A percentile compares a stretch with the other conserved stretches of the same genome.
Conservation (phyloP, 1,139 yeast species). For the Debaryomyces singareniensis region DNA sequence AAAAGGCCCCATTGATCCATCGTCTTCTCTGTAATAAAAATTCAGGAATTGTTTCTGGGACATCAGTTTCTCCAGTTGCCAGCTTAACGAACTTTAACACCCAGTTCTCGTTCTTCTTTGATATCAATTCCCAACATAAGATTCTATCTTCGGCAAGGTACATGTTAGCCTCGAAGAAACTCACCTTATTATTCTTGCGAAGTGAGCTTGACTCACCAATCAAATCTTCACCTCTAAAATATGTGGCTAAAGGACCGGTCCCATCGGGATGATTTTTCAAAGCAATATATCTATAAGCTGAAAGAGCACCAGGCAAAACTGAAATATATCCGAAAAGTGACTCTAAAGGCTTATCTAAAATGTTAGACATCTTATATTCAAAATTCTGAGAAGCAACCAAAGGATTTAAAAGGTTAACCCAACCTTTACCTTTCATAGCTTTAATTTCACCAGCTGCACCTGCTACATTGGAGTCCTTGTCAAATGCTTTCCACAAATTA, state of each 20-base stretch:
- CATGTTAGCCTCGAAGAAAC: slow-evolving; percentile 94
- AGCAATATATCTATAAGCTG: slow-evolving; percentile 91
- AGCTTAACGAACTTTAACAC: slow-evolving; percentile 85
- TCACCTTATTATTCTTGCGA: slow-evolving; percentile 39
- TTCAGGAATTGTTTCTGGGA: slow-evolving; percentile 86
- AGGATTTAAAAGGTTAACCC: slow-evolving; percentile 78
- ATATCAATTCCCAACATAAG: slow-evolving; percentile 93
- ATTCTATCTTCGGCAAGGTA: slow-evolving; percentile 96
- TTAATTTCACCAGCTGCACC: slow-evolving; percentile 98
- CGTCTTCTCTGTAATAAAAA: slow-evolving; percentile 93
- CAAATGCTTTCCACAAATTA: slow-evolving; percentile 95
- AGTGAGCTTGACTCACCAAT: slow-evolving; percentile 20
- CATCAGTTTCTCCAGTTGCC: slow-evolving; percentile 97
- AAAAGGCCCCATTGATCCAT: slow-evolving; percentile 97
- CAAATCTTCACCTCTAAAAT: slow-evolving; percentile 83
- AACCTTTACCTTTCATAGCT: slow-evolving; percentile 86
- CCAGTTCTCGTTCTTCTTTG: slow-evolving; percentile 85
- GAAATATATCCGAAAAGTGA: slow-evolving; percentile 89
- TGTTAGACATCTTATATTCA: slow-evolving; percentile 94
- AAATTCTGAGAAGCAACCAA: slow-evolving; percentile 94
- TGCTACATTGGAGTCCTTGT: slow-evolving; percentile 90
- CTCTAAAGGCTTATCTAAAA: slow-evolving; percentile 91
- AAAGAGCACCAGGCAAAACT: slow-evolving; percentile 92
- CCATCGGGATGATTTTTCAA: slow-evolving; percentile 81
- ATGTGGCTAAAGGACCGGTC: slow-evolving; percentile 83